Conservation (phyloP, 2,329 filamentous ascomycete species). For the Microdochium paspali region DNA sequence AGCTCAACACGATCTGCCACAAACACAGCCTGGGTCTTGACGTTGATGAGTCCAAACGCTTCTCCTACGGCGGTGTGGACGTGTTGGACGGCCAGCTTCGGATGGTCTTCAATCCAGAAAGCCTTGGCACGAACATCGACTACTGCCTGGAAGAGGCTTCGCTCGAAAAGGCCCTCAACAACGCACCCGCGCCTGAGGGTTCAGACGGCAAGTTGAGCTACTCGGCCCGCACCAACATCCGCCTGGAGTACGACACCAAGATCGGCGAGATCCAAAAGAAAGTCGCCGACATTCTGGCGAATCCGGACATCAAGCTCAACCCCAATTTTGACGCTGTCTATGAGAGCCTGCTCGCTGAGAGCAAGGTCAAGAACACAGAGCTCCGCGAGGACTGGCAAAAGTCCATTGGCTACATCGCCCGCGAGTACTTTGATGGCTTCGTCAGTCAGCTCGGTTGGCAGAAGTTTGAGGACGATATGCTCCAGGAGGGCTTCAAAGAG, state of each 20-base stretch:
- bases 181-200: conserved; percentile 21
- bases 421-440: conserved; percentile 35
- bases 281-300: conserved; percentile 23
- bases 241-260: conserved; percentile 31
- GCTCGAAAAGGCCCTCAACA: conserved; percentile 35
- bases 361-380: conserved; percentile 16
- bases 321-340: conserved; percentile 37
- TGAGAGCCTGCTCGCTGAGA: conserved; percentile 25
- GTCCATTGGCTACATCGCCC: conserved; percentile 28
- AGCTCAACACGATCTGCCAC: conserved; percentile 36
- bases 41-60: conserved; percentile 30
- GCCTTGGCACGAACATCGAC: conserved; percentile 35
- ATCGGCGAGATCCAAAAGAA: conserved; percentile 28
- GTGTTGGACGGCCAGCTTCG: conserved; percentile 35
- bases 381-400: conserved; percentile 31
- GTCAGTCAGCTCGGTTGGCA: conserved; percentile 27
- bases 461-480: conserved; percentile 36
- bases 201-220: conserved; percentile 26
- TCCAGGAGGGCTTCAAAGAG: conserved; percentile 38
- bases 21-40: conserved; percentile 35
- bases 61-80: conserved; percentile 33
- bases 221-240: conserved; percentile 30
- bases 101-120: conserved; percentile 33
- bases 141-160: conserved; percentile 24
- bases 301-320: conserved; percentile 31